Percentiles rank a stretch among this genome's conserved stretches.
These are phyloP conservation scores for Calonectria multiphialidica DNA, from an alignment of 2,329 filamentous ascomycete species.

Conservation along the genomic window DNA sequence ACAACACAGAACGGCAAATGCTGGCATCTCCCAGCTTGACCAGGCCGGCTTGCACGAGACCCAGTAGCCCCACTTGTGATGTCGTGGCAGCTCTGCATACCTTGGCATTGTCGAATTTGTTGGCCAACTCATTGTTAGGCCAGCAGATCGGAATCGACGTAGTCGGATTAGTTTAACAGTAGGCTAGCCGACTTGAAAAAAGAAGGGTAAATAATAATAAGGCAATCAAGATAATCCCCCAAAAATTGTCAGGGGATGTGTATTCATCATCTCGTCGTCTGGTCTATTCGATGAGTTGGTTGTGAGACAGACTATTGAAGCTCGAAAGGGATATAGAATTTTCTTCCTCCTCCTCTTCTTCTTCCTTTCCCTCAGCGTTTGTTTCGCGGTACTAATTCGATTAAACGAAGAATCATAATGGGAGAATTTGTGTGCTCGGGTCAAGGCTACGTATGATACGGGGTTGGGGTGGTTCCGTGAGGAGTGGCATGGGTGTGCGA, in stretches of 20 bases:
- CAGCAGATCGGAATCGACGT: not conserved
- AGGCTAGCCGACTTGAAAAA: too few relatives aligned
- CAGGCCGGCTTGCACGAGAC: not conserved
- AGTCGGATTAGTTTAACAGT: not conserved
- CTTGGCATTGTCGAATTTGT: slow-evolving; percentile 1
- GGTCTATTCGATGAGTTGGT: not conserved
- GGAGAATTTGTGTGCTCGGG: not conserved
- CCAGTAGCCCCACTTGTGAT: slow-evolving; percentile 13
- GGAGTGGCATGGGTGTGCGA: not conserved
- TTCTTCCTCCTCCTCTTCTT: too few relatives aligned
- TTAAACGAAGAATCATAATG: not conserved
- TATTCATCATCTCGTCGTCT: not conserved
- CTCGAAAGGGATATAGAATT: too few relatives aligned
- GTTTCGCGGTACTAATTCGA: not conserved
- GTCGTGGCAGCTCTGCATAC: slow-evolving; percentile 22
- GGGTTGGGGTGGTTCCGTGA: not conserved
- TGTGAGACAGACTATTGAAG: too few relatives aligned
- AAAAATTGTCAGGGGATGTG: not conserved
- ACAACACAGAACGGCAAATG: not conserved
- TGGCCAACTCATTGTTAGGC: not conserved
- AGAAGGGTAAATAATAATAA: not conserved
- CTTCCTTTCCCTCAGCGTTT: not conserved
- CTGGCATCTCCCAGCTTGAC: not conserved
- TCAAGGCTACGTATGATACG: not conserved
- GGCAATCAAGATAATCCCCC: not conserved